These are phyloP conservation scores for Lathyrus aphaca DNA, from an alignment of 306 rosid species.

Conservation along the genomic window DNA sequence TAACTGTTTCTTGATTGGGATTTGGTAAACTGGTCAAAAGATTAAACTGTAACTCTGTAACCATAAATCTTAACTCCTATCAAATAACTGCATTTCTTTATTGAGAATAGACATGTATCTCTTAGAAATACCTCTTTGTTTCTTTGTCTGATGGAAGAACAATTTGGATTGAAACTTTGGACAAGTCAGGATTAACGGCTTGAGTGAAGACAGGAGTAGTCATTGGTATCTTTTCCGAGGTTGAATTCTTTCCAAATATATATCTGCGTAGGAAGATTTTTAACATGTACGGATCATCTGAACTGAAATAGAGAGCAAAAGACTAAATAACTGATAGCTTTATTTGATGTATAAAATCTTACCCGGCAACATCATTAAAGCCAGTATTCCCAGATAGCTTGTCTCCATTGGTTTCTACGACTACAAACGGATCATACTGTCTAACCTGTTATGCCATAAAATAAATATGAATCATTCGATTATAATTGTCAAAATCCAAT, in stretches of 20 bases:
- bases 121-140: conserved; percentile 54
- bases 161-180: conserved; percentile 78
- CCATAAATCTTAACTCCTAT: neutral
- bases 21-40: conserved; percentile 70
- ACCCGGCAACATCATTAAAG: conserved; percentile 85
- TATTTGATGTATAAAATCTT: conserved; percentile 33
- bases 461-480: conserved; percentile 1
- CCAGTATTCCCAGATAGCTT: conserved; percentile 84
- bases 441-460: conserved; percentile 62
- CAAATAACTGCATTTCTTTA: conserved; percentile 5
- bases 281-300: conserved; percentile 15
- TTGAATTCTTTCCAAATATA: conserved; percentile 89
- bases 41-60: conserved; percentile 8
- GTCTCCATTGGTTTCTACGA: conserved; percentile 78
- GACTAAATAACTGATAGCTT: neutral
- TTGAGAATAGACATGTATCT: neutral
- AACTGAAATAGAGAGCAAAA: conserved; percentile 15
- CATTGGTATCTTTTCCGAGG: conserved; percentile 81
- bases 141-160: conserved; percentile 83
- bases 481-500: neutral
- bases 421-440: conserved; percentile 68
- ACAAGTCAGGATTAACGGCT: conserved; percentile 56
- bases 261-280: conserved; percentile 49
- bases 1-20: conserved; percentile 68
- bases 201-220: conserved; percentile 95